phyloP scores from a whole-genome alignment of 441 rosid genomes.

The Brassica hybrid region DNA sequence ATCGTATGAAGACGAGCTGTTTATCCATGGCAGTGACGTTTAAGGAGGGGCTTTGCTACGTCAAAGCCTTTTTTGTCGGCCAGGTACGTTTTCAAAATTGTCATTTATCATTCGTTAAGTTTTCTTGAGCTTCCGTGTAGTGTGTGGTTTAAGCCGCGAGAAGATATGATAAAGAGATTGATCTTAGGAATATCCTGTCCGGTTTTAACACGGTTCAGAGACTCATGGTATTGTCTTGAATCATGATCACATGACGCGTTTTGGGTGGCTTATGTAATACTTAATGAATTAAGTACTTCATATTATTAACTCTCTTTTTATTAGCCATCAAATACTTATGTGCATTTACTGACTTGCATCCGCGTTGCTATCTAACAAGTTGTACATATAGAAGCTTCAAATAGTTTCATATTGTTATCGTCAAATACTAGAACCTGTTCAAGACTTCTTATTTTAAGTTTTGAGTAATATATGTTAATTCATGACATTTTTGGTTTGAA shows the following conservation, averaged over 20 bases:
- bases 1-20: slow-evolving; percentile 46
- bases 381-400: slow-evolving; percentile 1
- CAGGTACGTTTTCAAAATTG: slow-evolving; percentile 32
- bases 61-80: slow-evolving; percentile 56
- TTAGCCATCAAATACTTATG: background rate
- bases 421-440: background rate
- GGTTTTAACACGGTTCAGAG: background rate
- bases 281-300: background rate
- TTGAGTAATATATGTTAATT: slow-evolving; percentile 1
- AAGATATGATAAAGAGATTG: background rate
- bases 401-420: slow-evolving; percentile 10
- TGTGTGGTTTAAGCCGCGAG: background rate
- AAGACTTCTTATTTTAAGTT: background rate
- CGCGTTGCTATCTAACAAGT: background rate
- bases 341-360: slow-evolving; percentile 1
- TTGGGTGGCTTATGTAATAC: slow-evolving; percentile 6
- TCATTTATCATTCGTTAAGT: background rate
- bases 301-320: background rate
- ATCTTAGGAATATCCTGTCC: background rate
- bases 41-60: slow-evolving; percentile 51
- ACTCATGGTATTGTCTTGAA: slow-evolving; percentile 1
- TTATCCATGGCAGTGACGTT: slow-evolving; percentile 48
- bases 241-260: slow-evolving; percentile 19
- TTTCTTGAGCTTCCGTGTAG: background rate
- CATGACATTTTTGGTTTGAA: background rate